Evolutionary conservation across 2,329 filamentous ascomycete species (phyloP).

Genomic region (Stagonosporopsis rhizophila): DNA sequence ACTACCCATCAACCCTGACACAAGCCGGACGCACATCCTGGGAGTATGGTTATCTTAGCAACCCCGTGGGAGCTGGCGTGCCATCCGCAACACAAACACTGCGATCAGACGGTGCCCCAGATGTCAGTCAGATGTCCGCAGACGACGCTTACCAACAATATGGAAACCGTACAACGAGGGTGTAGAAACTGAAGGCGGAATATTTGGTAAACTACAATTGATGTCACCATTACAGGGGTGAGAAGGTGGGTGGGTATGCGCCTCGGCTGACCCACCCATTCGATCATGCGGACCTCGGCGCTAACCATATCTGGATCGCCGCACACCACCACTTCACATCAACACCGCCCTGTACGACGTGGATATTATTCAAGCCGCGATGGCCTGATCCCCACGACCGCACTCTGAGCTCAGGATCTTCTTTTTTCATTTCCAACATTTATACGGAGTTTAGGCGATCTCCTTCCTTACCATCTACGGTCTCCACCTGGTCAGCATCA

Average conservation of each 20-base stretch:
- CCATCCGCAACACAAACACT: conserved; percentile 39
- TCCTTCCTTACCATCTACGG: conserved; percentile 9
- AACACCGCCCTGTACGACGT: conserved; percentile 34
- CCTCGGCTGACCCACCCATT: conserved; percentile 43
- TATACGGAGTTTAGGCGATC: conserved; percentile 27
- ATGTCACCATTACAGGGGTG: conserved; percentile 27
- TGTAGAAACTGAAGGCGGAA: conserved; percentile 30
- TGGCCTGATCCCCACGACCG: background rate
- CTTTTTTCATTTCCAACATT: conserved; percentile 16
- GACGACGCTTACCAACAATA: conserved; percentile 47
- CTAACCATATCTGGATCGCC: conserved; percentile 34
- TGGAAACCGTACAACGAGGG: conserved; percentile 47
- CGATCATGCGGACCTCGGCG: conserved; percentile 38
- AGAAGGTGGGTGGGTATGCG: conserved; percentile 33
- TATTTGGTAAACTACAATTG: conserved; percentile 12
- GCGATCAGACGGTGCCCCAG: conserved; percentile 40
- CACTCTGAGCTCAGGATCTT: background rate
- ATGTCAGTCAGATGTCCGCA: conserved; percentile 39
- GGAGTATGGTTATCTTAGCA: conserved; percentile 47
- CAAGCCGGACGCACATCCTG: conserved; percentile 44
- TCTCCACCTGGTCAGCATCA: conserved; percentile 31
- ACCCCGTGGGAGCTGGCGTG: conserved; percentile 35
- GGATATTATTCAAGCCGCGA: conserved; percentile 21
- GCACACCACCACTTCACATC: conserved; percentile 38
- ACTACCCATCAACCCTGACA: conserved; percentile 42